Evolutionary conservation across 129 eudicot species (phyloP).

Genomic region (Rutidosis leptorrhynchoides): DNA sequence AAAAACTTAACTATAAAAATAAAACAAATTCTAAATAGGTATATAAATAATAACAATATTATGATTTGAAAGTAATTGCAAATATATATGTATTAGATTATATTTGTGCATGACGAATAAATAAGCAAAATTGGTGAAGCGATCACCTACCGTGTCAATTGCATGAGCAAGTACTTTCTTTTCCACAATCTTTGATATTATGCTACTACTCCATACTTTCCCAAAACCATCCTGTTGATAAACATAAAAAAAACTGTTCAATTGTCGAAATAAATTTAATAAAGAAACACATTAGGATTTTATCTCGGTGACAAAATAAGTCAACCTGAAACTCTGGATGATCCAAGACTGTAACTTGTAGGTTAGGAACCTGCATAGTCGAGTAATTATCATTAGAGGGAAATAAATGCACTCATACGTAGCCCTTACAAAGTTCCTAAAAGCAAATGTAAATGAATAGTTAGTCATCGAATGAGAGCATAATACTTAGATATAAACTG

Average conservation of each 20-base stretch:
- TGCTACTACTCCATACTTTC: constrained; percentile 51
- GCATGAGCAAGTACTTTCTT: constrained; percentile 42
- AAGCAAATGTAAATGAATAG: neutral
- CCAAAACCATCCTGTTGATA: constrained; percentile 81
- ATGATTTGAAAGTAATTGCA: neutral
- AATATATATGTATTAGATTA: neutral
- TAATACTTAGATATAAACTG: neutral
- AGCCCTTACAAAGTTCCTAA: neutral
- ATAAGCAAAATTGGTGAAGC: neutral
- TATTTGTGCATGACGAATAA: neutral
- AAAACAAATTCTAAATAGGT: neutral
- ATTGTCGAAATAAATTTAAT: neutral
- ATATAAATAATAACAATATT: neutral
- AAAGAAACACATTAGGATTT: neutral
- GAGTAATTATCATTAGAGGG: constrained; percentile 15
- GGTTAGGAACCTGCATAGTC: constrained; percentile 63
- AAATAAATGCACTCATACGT: constrained; percentile 1
- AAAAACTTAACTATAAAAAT: neutral
- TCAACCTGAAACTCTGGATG: constrained; percentile 86
- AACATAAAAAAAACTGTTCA: constrained; percentile 4
- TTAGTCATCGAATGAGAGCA: neutral
- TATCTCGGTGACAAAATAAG: constrained; percentile 6
- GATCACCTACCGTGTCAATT: constrained; percentile 57
- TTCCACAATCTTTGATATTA: constrained; percentile 48
- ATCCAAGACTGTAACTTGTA: constrained; percentile 76